These are phyloP conservation scores for Macrophomina tecta DNA, from an alignment of 2,329 filamentous ascomycete genomes.

Conservation along the genomic window DNA sequence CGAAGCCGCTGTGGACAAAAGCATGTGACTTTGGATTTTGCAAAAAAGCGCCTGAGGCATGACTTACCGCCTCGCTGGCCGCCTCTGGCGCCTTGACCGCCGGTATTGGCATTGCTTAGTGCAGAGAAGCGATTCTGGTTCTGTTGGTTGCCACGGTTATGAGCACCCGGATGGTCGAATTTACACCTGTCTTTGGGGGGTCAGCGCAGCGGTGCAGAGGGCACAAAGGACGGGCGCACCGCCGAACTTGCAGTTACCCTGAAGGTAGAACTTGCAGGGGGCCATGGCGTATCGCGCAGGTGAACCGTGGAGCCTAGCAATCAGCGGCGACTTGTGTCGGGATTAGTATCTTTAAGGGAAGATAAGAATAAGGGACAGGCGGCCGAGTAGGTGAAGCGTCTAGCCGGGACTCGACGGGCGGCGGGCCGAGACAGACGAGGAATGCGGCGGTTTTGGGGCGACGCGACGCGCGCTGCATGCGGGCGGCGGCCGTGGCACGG, in stretches of 20 bases:
- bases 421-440: conserved; percentile 20
- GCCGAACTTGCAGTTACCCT: conserved; percentile 70
- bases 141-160: conserved; percentile 32
- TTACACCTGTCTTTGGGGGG: conserved; percentile 59
- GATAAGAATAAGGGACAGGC: conserved; percentile 1
- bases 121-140: conserved; percentile 65
- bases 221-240: conserved; percentile 50
- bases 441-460: conserved; percentile 20
- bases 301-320: conserved; percentile 16
- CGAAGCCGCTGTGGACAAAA: too few species aligned
- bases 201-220: neutral
- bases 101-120: conserved; percentile 39
- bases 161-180: conserved; percentile 61
- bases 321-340: conserved; percentile 14
- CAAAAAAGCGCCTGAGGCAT: neutral
- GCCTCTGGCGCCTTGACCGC: conserved; percentile 22
- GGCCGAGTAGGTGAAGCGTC: conserved; percentile 2
- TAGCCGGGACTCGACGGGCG: conserved; percentile 22
- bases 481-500: neutral
- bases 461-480: conserved; percentile 24
- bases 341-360: conserved; percentile 4
- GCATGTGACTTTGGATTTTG: too few species aligned
- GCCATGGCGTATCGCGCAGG: conserved; percentile 40
- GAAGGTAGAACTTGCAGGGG: conserved; percentile 69
- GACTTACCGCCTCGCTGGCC: conserved; percentile 50